A percentile compares a stretch with the other conserved stretches of the same genome.
phyloP scores from a whole-genome alignment of 441 rosid species.

The Brassica hybrid region DNA sequence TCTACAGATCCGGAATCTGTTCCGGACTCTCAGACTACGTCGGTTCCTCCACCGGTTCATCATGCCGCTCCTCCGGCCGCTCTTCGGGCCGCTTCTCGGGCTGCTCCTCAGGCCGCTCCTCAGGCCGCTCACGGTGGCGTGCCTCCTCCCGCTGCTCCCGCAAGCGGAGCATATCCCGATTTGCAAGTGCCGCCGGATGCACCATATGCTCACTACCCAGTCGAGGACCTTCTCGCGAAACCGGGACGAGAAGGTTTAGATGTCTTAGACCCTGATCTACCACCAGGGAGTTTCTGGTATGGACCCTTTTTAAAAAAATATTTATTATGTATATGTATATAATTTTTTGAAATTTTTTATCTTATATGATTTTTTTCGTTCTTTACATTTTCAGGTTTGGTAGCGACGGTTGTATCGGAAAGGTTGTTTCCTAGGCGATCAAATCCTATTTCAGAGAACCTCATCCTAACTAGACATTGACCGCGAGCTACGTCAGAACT shows the following conservation, averaged over 20 bases:
- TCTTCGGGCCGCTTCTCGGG: no score
- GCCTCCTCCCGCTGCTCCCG: neutral
- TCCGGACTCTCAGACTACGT: neutral
- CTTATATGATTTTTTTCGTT: neutral
- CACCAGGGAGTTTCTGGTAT: neutral
- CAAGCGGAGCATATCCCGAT: neutral
- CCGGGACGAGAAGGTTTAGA: neutral
- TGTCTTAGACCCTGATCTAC: neutral
- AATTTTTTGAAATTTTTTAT: no score
- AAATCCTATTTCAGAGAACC: no score
- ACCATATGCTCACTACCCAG: neutral
- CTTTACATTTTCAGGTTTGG: neutral
- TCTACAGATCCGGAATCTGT: neutral
- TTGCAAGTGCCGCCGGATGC: neutral
- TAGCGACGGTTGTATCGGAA: neutral
- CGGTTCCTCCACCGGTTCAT: neutral
- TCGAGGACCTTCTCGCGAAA: neutral
- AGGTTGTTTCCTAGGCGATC: neutral
- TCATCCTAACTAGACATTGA: no score
- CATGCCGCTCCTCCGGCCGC: no score
- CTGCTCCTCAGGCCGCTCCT: neutral
- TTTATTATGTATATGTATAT: no score
- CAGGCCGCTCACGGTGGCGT: no score
- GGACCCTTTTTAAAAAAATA: neutral
- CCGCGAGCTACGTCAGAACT: no score